A percentile compares a stretch with the other conserved stretches of the same genome.
Conservation (phyloP, 805 yeast species). For the Wickerhamomyces queroliae region DNA sequence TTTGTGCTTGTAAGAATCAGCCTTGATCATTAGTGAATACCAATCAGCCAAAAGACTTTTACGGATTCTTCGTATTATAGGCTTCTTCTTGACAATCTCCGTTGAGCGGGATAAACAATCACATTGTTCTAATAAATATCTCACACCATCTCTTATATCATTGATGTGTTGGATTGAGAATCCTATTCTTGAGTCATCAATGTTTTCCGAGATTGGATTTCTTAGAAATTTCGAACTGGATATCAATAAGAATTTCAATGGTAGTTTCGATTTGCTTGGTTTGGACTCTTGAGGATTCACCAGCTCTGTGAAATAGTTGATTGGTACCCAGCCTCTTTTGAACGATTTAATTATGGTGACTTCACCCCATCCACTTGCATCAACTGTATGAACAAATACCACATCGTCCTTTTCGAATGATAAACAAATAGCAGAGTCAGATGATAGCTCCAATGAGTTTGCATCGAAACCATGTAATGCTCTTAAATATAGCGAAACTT, state of each 20-base stretch:
- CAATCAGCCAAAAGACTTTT: conserved; percentile 72
- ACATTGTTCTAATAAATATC: conserved; percentile 55
- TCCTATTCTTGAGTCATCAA: conserved; percentile 19
- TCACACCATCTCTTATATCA: conserved; percentile 68
- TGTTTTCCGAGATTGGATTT: conserved; percentile 51
- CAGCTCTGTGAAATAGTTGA: conserved; percentile 60
- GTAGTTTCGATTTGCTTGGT: conserved; percentile 20
- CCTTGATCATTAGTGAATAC: conserved; percentile 73
- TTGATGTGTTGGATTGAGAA: conserved; percentile 36
- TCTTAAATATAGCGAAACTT: conserved; percentile 46
- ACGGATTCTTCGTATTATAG: conserved; percentile 56
- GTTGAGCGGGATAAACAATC: conserved; percentile 73
- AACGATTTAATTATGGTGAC: conserved; percentile 62
- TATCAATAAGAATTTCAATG: conserved; percentile 48
- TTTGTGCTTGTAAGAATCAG: conserved; percentile 68
- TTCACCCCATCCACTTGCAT: conserved; percentile 86
- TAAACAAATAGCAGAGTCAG: conserved; percentile 68
- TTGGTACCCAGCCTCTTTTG: conserved; percentile 80
- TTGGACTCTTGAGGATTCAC: conserved; percentile 22
- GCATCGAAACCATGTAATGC: conserved; percentile 59
- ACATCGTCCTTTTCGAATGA: conserved; percentile 65
- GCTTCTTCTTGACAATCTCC: conserved; percentile 57
- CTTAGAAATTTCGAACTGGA: conserved; percentile 62
- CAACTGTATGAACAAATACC: conserved; percentile 74
- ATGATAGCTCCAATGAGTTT: conserved; percentile 50